These are phyloP conservation scores for Eucalyptus curtisii DNA, from an alignment of 345 rosid species.

Conservation along the genomic window DNA sequence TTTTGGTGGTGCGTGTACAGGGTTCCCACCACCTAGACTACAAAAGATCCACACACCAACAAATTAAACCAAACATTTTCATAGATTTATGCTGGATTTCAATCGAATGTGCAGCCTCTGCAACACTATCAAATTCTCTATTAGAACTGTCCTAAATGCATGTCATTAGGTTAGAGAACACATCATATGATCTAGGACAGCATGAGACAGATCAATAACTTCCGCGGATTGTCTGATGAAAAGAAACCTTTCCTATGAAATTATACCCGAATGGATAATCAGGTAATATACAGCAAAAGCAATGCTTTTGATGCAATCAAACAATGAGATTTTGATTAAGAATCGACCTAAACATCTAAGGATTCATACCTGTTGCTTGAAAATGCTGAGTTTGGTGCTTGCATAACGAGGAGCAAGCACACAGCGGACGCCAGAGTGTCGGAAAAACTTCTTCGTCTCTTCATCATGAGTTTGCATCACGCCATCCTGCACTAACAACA, in stretches of 20 bases:
- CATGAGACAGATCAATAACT: not conserved
- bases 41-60: too few species aligned
- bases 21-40: too few species aligned
- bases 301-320: not conserved
- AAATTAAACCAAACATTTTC: too few species aligned
- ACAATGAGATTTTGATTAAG: not conserved
- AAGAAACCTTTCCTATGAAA: not conserved
- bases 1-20: too few species aligned
- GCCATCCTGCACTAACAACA: slow-evolving; percentile 31
- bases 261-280: slow-evolving; percentile 4
- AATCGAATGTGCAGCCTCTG: not conserved
- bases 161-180: not conserved
- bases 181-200: not conserved
- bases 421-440: slow-evolving; percentile 34
- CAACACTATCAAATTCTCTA: not conserved
- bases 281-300: not conserved
- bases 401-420: slow-evolving; percentile 61
- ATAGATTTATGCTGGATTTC: too few species aligned
- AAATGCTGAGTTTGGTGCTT: slow-evolving; percentile 18
- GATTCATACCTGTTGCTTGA: not conserved
- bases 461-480: slow-evolving; percentile 73
- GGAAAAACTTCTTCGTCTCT: slow-evolving; percentile 47
- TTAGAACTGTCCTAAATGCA: not conserved
- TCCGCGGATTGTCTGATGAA: accelerated
- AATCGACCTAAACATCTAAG: not conserved